Conservation (phyloP, 2,329 filamentous ascomycete genomes). For the Cytospora schulzeri region DNA sequence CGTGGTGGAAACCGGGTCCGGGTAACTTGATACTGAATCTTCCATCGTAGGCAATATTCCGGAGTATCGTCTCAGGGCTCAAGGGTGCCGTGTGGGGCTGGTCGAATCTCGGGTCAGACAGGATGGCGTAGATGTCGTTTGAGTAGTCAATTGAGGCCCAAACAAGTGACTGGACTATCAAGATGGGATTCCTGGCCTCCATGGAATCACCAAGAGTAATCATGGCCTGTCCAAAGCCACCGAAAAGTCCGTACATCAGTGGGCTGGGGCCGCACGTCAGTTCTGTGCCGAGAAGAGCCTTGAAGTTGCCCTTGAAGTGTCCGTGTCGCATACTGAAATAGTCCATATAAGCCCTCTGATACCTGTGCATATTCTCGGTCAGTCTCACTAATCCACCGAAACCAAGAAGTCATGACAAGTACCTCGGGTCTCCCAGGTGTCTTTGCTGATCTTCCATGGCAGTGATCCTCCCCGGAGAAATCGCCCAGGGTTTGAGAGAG, state of each 20-base stretch:
- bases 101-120: background rate
- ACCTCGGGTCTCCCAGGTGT: too few species aligned
- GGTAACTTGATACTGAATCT: too few species aligned
- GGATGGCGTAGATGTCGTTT: background rate
- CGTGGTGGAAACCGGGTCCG: too few species aligned
- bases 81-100: conserved; percentile 22
- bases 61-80: too few species aligned
- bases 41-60: too few species aligned
- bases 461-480: too few species aligned
- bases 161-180: conserved; percentile 25
- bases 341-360: background rate
- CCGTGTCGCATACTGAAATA: background rate
- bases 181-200: conserved; percentile 30
- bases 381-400: too few species aligned
- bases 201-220: conserved; percentile 32
- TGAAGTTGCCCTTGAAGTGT: background rate
- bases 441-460: too few species aligned
- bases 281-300: background rate
- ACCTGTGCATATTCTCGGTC: too few species aligned
- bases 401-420: too few species aligned
- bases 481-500: too few species aligned
- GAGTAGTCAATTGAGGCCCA: background rate
- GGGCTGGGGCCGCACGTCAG: conserved; percentile 20
- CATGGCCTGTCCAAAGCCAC: conserved; percentile 31
- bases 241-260: conserved; percentile 33